Evolutionary conservation across 208 protist genomes (phyloP), one percentile per base, ranked within the genome.

Genomic region (Trypanosoma grayi): DNA sequence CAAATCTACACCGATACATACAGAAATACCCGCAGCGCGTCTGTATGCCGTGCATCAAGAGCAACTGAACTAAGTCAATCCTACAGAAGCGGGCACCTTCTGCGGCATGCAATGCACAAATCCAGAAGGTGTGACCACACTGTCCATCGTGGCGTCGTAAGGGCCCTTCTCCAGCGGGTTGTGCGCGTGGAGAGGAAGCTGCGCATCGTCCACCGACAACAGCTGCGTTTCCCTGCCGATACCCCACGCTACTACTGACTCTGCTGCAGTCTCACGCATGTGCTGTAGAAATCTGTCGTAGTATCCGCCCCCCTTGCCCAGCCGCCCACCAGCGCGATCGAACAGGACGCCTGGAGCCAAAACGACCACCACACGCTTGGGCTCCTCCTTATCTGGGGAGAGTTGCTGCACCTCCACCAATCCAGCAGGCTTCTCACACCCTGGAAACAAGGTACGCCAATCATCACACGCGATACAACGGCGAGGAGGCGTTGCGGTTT

Each of bases 231-330:
- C 44, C 28, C 56, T 63, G 16, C 34, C 47, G 33, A 64, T 39
- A 31, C 56, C 65, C 56, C 56, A 64, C 18, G 47, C 40, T n/a
- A 46, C 9, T 14, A 60, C 14, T 10, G n/a, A 18, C 18, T 22
- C 45, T 33, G 9, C 11, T 4, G 22, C 22, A 5, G 7, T 27
- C 16, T n/a, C 14, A 18, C 53, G 59, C 22, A 62, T 60, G 46
- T 78, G 84, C 18, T 27, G 25, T 11, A 93, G 69, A 46, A 95
- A 95, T 16, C 81, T 71, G 65, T 95, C 89, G 70, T 95, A 95
- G 70, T 79, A 95, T 20, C 89, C 89, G 34, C 89, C 72, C n/a
- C 89, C 89, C 40, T 93, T 93, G 43, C 89, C 89, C 0, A 93
- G 66, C 4, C 89, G 68, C 0, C 85, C 83, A 7, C 66, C 73